Conservation (phyloP, 1,284 basidiomycete species). For the Hypsizygus ulmarius region DNA sequence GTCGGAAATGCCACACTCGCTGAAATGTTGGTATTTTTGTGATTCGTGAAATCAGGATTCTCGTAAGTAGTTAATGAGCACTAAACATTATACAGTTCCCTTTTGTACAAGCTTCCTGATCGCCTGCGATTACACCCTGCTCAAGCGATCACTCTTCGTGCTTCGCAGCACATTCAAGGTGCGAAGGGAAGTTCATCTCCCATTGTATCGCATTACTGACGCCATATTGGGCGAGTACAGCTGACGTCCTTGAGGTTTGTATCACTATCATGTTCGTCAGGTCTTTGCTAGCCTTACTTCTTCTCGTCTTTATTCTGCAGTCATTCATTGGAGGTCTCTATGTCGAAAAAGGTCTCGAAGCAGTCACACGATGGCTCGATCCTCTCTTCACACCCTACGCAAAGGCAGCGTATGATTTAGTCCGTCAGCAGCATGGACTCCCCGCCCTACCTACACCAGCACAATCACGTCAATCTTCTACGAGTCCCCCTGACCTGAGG, state of each 20-base stretch:
- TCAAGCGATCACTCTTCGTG: conserved; percentile 63
- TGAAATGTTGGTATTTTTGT: conserved; percentile 47
- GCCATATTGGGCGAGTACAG: conserved; percentile 32
- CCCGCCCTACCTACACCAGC: conserved; percentile 30
- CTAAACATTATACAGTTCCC: conserved; percentile 42
- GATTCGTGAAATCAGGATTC: not conserved
- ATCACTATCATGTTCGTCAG: conserved; percentile 1
- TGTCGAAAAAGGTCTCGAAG: conserved; percentile 59
- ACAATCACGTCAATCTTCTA: conserved; percentile 18
- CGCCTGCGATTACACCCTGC: conserved; percentile 61
- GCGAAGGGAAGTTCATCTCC: not conserved
- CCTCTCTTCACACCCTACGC: conserved; percentile 62
- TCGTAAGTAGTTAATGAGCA: conserved; percentile 2
- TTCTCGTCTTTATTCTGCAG: conserved; percentile 33
- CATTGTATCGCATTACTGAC: conserved; percentile 5
- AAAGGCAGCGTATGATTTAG: conserved; percentile 53
- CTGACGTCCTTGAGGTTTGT: conserved; percentile 72
- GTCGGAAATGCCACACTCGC: conserved; percentile 74
- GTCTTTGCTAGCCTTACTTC: conserved; percentile 9
- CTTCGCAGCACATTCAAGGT: conserved; percentile 71
- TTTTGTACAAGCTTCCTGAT: conserved; percentile 60
- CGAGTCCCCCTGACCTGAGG: conserved; percentile 4
- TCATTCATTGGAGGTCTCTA: conserved; percentile 74
- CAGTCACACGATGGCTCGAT: conserved; percentile 55
- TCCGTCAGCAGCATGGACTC: conserved; percentile 63